phyloP scores from a whole-genome alignment of 1,284 basidiomycete species.

The Mycena sp. region DNA sequence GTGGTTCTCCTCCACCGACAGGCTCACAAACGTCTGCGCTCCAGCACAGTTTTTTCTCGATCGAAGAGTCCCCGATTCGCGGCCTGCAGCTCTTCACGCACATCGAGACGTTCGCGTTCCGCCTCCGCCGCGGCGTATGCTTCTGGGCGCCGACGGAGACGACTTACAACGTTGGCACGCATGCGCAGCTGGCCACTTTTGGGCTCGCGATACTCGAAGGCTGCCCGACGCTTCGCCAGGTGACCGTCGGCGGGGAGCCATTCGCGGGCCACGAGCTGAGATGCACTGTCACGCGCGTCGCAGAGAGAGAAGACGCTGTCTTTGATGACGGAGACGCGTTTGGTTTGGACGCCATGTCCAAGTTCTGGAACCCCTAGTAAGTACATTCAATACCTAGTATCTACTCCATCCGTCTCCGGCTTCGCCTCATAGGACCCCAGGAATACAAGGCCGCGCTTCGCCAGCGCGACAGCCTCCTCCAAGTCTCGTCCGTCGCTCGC shows the following conservation, averaged over 20 bases:
- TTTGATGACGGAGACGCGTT: background rate
- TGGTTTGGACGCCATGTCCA: background rate
- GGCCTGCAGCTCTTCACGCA: background rate
- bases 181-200: background rate
- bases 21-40: background rate
- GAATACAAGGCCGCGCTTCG: constrained; percentile 85
- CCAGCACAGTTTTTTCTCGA: background rate
- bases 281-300: background rate
- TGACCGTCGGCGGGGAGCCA: background rate
- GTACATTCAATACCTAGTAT: background rate
- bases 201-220: background rate
- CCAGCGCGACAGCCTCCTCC: constrained; percentile 80
- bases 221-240: background rate
- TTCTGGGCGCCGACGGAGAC: background rate
- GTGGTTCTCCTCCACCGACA: too few relatives aligned
- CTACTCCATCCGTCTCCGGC: background rate
- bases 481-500: constrained; percentile 78
- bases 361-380: background rate
- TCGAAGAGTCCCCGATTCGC: background rate
- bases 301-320: background rate
- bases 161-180: background rate
- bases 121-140: background rate
- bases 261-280: too few relatives aligned
- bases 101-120: background rate
- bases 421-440: constrained; percentile 56